Evolutionary conservation across 306 rosid genomes (phyloP).

Genomic region (Senna siamea): DNA sequence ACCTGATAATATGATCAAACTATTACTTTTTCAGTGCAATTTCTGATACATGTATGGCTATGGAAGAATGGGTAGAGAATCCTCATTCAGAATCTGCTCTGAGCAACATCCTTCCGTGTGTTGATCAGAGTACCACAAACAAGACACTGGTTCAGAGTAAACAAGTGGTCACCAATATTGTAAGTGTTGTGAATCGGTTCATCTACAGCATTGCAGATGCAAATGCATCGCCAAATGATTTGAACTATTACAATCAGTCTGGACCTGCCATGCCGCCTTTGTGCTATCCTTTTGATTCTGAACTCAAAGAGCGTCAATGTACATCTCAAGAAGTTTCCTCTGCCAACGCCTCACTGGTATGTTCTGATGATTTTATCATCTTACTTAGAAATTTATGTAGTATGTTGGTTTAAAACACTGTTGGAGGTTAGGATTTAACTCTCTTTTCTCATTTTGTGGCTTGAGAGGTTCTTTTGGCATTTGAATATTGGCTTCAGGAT

Average conservation of each 20-base stretch:
- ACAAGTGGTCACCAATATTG: slow-evolving; percentile 65
- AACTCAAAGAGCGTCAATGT: slow-evolving; percentile 57
- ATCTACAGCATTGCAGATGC: slow-evolving; percentile 70
- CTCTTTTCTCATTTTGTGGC: not conserved
- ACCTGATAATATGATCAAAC: not conserved
- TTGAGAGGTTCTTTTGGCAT: slow-evolving; percentile 3
- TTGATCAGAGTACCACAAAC: slow-evolving; percentile 80
- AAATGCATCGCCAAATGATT: slow-evolving; percentile 43
- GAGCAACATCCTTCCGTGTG: slow-evolving; percentile 85
- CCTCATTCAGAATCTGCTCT: slow-evolving; percentile 89
- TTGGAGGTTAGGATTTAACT: too few relatives aligned
- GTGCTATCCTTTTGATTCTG: slow-evolving; percentile 78
- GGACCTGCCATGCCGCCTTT: slow-evolving; percentile 86
- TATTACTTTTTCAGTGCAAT: slow-evolving; percentile 60
- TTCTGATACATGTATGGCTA: slow-evolving; percentile 86
- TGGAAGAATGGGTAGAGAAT: slow-evolving; percentile 93
- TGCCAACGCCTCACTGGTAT: slow-evolving; percentile 72
- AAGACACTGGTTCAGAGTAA: slow-evolving; percentile 82
- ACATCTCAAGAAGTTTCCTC: slow-evolving; percentile 76
- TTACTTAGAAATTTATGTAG: not conserved
- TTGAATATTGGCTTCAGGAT: too few relatives aligned
- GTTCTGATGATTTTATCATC: slow-evolving; percentile 25
- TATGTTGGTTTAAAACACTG: slow-evolving; percentile 5
- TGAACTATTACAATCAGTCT: slow-evolving; percentile 71
- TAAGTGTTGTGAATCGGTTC: slow-evolving; percentile 66